A percentile compares a stretch with the other conserved stretches of the same genome.
These are phyloP conservation scores for Neocatenulostroma microsporum DNA, from an alignment of 2,329 filamentous ascomycete genomes.

Conservation along the genomic window DNA sequence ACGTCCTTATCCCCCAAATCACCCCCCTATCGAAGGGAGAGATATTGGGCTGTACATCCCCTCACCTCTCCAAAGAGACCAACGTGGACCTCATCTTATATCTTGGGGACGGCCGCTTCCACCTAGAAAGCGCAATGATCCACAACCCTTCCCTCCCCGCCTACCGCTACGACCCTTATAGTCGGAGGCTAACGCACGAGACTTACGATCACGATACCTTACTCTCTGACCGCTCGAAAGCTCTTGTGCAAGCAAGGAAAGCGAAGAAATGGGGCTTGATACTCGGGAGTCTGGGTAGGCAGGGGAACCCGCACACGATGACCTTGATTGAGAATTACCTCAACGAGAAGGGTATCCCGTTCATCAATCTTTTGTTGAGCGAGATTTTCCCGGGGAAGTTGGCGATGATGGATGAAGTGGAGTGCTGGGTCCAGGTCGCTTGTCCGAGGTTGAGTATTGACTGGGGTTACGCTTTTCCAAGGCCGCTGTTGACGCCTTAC, in stretches of 20 bases:
- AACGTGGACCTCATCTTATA: slow-evolving; percentile 72
- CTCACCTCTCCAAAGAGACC: slow-evolving; percentile 49
- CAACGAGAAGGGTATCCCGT: slow-evolving; percentile 63
- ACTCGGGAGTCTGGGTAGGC: slow-evolving; percentile 80
- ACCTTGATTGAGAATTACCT: slow-evolving; percentile 74
- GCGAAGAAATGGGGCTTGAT: slow-evolving; percentile 94
- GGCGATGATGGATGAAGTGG: slow-evolving; percentile 84
- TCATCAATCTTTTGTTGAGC: slow-evolving; percentile 76
- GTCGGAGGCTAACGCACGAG: slow-evolving; percentile 81
- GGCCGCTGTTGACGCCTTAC: slow-evolving; percentile 85
- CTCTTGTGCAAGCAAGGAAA: slow-evolving; percentile 65
- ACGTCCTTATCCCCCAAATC: slow-evolving; percentile 82
- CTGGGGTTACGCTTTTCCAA: slow-evolving; percentile 93
- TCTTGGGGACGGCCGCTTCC: slow-evolving; percentile 86
- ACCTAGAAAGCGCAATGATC: slow-evolving; percentile 98
- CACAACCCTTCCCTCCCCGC: slow-evolving; percentile 87
- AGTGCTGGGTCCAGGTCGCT: slow-evolving; percentile 97
- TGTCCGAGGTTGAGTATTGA: slow-evolving; percentile 96
- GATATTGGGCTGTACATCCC: slow-evolving; percentile 94
- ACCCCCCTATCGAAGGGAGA: slow-evolving; percentile 88
- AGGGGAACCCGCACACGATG: slow-evolving; percentile 93
- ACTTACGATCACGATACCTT: slow-evolving; percentile 89
- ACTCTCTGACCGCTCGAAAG: slow-evolving; percentile 67
- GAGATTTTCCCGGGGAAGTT: slow-evolving; percentile 97
- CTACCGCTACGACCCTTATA: slow-evolving; percentile 96